Conservation (phyloP, 352 stramenopile species). For the Globisporangium splendens region DNA sequence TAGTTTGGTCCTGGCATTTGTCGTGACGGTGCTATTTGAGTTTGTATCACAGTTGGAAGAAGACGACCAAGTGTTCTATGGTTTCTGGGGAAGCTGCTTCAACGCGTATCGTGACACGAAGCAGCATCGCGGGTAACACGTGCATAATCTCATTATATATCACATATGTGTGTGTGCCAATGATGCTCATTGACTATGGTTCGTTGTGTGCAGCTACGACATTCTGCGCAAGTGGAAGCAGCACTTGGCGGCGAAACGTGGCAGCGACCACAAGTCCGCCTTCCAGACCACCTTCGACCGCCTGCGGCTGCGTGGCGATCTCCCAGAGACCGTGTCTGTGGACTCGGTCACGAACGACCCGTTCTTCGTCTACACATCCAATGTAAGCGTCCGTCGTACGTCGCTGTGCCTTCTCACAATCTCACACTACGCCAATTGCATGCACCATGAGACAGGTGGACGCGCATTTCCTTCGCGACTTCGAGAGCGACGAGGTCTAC, state of each 20-base stretch:
- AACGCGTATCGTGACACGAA: conserved; percentile 82
- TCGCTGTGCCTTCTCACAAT: neutral
- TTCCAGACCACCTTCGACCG: conserved; percentile 40
- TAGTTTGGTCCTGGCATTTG: no score
- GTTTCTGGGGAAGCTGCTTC: conserved; percentile 89
- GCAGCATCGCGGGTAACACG: conserved; percentile 65
- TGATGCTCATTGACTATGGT: neutral
- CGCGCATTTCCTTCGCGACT: conserved; percentile 80
- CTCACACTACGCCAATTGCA: neutral
- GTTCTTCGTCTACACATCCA: conserved; percentile 92
- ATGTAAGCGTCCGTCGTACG: conserved; percentile 41
- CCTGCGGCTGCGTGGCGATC: conserved; percentile 25
- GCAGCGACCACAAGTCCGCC: conserved; percentile 4
- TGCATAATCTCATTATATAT: no score
- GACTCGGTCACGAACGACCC: conserved; percentile 45
- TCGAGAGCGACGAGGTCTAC: conserved; percentile 74
- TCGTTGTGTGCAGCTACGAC: conserved; percentile 26
- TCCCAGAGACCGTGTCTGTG: conserved; percentile 24
- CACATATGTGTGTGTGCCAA: no score
- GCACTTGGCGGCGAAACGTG: conserved; percentile 15
- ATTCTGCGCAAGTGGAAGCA: conserved; percentile 64
- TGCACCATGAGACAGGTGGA: conserved; percentile 55
- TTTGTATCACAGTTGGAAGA: conserved; percentile 45
- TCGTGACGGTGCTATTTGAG: neutral
- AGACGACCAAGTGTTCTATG: conserved; percentile 85